Evolutionary conservation across 2,329 filamentous ascomycete genomes (phyloP).

Genomic region (Sporothrix pallida): DNA sequence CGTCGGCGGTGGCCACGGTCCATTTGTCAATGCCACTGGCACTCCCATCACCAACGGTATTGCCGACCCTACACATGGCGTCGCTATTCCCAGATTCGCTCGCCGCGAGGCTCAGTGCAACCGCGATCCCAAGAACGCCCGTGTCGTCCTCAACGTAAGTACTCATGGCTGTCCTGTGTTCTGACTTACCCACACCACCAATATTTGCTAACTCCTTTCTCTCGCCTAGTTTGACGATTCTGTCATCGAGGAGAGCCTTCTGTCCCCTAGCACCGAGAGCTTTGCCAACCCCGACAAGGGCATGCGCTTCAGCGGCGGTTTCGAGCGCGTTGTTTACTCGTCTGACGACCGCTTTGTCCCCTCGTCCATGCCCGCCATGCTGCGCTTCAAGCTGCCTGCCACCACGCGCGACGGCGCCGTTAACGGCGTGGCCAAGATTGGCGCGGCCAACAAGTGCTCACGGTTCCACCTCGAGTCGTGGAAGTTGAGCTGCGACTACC

Average conservation of each 20-base stretch:
- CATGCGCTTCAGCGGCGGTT: conserved; percentile 48
- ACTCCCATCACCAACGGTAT: neutral
- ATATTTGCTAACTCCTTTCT: neutral
- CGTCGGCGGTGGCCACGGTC: neutral
- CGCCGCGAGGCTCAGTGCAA: conserved; percentile 3
- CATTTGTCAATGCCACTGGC: conserved; percentile 12
- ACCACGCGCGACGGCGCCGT: conserved; percentile 29
- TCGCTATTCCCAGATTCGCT: too few relatives aligned
- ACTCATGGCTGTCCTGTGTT: too few relatives aligned
- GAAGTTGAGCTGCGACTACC: conserved; percentile 48
- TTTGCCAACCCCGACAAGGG: conserved; percentile 41
- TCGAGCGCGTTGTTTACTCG: conserved; percentile 41
- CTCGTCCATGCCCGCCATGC: conserved; percentile 40
- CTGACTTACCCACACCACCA: too few relatives aligned
- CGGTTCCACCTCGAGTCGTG: conserved; percentile 49
- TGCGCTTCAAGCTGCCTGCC: conserved; percentile 41
- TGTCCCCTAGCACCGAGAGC: conserved; percentile 28
- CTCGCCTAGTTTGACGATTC: conserved; percentile 40
- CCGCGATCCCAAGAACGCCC: neutral
- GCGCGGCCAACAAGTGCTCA: conserved; percentile 40
- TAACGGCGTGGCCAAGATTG: conserved; percentile 41
- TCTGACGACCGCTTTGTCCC: conserved; percentile 36
- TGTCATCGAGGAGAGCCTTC: conserved; percentile 18
- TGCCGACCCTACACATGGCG: neutral
- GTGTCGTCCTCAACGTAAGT: conserved; percentile 18